Evolutionary conservation across 306 rosid genomes (phyloP), one percentile per base, ranked within the genome.

Genomic region (Dalbergia oliveri): DNA sequence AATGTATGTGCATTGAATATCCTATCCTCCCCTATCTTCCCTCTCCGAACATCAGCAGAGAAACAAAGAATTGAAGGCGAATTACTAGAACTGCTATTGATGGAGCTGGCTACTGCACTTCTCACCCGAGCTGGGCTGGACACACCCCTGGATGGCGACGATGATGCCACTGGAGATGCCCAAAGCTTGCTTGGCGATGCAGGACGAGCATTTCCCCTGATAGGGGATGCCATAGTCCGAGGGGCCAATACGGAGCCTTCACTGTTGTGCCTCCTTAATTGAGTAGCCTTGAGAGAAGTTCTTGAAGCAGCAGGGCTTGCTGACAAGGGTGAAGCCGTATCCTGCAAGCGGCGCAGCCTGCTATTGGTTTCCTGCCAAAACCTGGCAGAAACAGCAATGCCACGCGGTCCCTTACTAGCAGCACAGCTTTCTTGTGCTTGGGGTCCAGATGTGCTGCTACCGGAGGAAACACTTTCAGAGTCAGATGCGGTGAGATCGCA

Each of bases 361-460:
- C 93, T 93, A 73, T 96, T 96, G 0, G 99, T 96, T 62, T 96
- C 99, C 86, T 96, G 99, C 99, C 99, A 96, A 84, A 93, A 96
- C 89, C 88, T 89, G 0, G 99, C 96, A 16, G 99, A 96, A 16
- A 86, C 93, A 45, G 74, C 90, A 84, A 90, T 93, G 76, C 97
- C 94, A 11, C 92, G 91, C 59, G 92, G 86, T 81, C 85, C 66
- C 78, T 84, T 45, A 87, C 7, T 6, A 37, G 7, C 41, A 37
- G 41, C 41, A 37, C 41, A 37, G 41, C 1, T 26, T 26, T 37
- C 41, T 37, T 37, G 41, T 4, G 41, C 41, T 26, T 26, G 31
- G 1, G 31, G 31, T 26, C 31, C 31, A 26, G 31, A 26, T 26
- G 31, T 26, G 31, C 31, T 96, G 77, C 99, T 93, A 57, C 98